Base-by-base conservation (phyloP, 306 rosid species). In the Psophocarpus tetragonolobus region DNA sequence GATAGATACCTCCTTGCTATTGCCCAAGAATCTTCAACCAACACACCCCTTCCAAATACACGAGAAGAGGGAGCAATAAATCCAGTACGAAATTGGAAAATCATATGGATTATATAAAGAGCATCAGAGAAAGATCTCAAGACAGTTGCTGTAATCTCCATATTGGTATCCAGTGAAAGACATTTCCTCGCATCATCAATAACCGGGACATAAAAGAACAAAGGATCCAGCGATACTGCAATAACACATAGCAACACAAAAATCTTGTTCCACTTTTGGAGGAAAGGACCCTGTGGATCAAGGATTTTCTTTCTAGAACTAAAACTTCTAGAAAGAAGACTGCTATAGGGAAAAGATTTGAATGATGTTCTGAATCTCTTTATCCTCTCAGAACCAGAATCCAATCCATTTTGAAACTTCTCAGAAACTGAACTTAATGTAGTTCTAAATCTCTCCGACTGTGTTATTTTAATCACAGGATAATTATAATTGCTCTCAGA, bases 251-350 rank as follows among this genome's bases (percentile, higher is more conserved):
- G 84, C 68, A 93, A 80, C 35, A 93, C 97, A 80, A 93, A 93
- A 77, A 91, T 91, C 89, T 93, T 93, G 87, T 93, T 93, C 97
- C 97, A 93, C 85, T 81, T 89, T 73, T 94, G 97, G 64, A 91
- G 98, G 82, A 94, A 91, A 18, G 92, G 79, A 60, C 94, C 96
- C 73, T 88, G 98, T 9, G 98, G 98, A 82, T 94, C 97, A 73
- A 94, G 97, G 72, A 94, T 82, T 74, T 86, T 83, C 87, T 78
- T 85, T 71, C 88, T 79, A 44, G 90, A 81, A 83, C 88, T 78
- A 47, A 79, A 74, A 62, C 88, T 72, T 77, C 82, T 80, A 74
- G 87, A 75, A 75, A 83, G 67, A 20, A 68, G 84, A 60, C 80
- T 65, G 13, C 83, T 81, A 77, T 67, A 73, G 23, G 90, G 84